Base-by-base conservation (phyloP, 2,329 filamentous ascomycete genomes). In the Pezicula carpinea region DNA sequence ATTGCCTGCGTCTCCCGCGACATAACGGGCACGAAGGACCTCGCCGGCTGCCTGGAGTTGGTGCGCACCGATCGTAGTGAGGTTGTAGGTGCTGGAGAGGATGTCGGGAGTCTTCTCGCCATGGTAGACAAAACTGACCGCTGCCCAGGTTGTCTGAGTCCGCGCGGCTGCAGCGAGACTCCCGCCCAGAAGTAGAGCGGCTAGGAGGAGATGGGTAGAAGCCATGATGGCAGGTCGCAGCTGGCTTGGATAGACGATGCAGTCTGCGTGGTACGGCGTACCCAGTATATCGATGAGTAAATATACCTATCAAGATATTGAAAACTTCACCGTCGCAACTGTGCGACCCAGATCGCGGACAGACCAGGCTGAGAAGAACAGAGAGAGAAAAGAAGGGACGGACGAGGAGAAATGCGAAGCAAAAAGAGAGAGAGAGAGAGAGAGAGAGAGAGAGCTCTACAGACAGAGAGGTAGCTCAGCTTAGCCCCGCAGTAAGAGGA, bases 41-140 rank as follows among this genome's bases (percentile, higher is more conserved):
- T 59, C 56, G 15, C 78, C 79, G 47, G 78, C 76, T 3, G 63
- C 55, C 48, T 64, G 63, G 53, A 80, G 66, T 59, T 81, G 77
- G 48, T 74, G 69, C 0, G 77, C 77, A 4, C 79, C 79, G 3
- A 71, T 54, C 0, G 77, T 74, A 2, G 77, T 80, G 21, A 82
- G 64, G 23, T 54, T 58, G 10, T 64, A 59, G 5, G 59, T 50
- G 6, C 60, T 48, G 3, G 57, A 34, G 13, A 62, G 59, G 1
- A 62, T 39, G 2, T 65, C 39, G 2, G 78, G 77, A 4, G 70
- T 76, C 34, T 68, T 74, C 57, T 82, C 78, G 56, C 79, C 79
- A 55, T 80, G 64, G 51, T 73, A 57, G 31, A 49, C 52, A 39
- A 55, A 63, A 14, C 58, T 38, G 6, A 64, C 48, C 3, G 60